Conservation (phyloP, 495 filamentous ascomycete genomes). For the Oleoguttula mirabilis region DNA sequence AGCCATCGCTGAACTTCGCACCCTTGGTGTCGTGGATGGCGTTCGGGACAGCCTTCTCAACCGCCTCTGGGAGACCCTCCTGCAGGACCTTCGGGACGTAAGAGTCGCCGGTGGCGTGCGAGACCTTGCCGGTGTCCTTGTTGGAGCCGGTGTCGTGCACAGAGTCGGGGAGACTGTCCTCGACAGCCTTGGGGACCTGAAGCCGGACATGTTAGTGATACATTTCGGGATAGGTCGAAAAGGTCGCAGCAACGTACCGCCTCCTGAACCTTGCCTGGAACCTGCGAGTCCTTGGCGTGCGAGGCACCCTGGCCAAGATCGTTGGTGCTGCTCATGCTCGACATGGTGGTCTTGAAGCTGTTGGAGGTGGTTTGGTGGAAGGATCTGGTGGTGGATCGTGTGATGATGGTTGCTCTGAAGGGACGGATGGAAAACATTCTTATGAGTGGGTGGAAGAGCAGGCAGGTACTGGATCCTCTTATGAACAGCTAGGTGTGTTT, state of each 20-base stretch:
- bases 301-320: constrained; percentile 23
- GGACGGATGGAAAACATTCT: no score
- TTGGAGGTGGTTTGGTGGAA: not conserved
- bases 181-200: constrained; percentile 3
- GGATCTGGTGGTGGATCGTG: not conserved
- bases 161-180: constrained; percentile 9
- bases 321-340: constrained; percentile 12
- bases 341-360: not conserved
- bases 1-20: constrained; percentile 13
- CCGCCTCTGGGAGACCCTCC: constrained; percentile 25
- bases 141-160: constrained; percentile 23
- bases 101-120: constrained; percentile 24
- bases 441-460: no score
- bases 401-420: no score
- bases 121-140: constrained; percentile 14
- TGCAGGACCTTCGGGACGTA: constrained; percentile 23
- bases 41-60: constrained; percentile 26
- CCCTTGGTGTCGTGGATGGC: constrained; percentile 23
- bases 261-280: constrained; percentile 22
- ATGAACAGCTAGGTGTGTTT: no score
- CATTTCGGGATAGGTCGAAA: not conserved
- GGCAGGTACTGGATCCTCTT: no score
- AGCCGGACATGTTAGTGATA: not conserved
- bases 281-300: constrained; percentile 24
- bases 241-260: constrained; percentile 9